Evolutionary conservation across 768 basidiomycete genomes (phyloP).

Genomic region (Hemileccinum rubropunctum): DNA sequence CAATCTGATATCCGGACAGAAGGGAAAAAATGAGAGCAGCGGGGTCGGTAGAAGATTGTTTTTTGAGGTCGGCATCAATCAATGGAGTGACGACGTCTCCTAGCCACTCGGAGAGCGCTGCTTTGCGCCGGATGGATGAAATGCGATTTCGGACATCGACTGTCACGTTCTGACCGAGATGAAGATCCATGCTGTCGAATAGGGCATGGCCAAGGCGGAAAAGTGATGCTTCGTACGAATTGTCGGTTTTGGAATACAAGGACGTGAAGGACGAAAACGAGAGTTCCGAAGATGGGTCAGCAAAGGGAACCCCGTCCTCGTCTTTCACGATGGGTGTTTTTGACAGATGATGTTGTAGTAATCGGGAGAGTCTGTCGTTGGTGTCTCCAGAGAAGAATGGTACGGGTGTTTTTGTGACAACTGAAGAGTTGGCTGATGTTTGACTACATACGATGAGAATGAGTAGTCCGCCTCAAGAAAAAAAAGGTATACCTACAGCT

Average conservation of each 20-base stretch:
- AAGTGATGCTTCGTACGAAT: conserved; percentile 69
- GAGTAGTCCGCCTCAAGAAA: conserved; percentile 1
- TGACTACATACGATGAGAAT: conserved; percentile 36
- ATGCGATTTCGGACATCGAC: conserved; percentile 64
- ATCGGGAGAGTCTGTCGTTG: conserved; percentile 48
- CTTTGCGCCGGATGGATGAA: conserved; percentile 64
- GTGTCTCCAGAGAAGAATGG: conserved; percentile 40
- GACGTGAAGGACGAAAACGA: conserved; percentile 76
- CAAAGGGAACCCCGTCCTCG: conserved; percentile 66
- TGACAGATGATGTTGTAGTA: conserved; percentile 75
- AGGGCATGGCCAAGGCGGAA: conserved; percentile 89
- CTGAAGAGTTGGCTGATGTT: conserved; percentile 60
- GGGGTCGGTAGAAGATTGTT: conserved; percentile 40
- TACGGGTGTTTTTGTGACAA: conserved; percentile 50
- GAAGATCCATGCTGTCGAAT: conserved; percentile 80
- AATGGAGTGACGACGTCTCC: conserved; percentile 64
- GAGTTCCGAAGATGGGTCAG: conserved; percentile 59
- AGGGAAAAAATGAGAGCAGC: conserved; percentile 66
- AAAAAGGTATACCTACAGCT: conserved; percentile 43
- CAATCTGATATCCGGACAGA: conserved; percentile 86
- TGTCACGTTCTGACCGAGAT: conserved; percentile 49
- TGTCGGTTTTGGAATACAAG: conserved; percentile 69
- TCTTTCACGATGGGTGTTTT: conserved; percentile 71
- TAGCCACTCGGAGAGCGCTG: conserved; percentile 83
- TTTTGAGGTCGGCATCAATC: conserved; percentile 70